phyloP scores from a whole-genome alignment of 2,329 filamentous ascomycete species.

The Hyphodiscus sp. region DNA sequence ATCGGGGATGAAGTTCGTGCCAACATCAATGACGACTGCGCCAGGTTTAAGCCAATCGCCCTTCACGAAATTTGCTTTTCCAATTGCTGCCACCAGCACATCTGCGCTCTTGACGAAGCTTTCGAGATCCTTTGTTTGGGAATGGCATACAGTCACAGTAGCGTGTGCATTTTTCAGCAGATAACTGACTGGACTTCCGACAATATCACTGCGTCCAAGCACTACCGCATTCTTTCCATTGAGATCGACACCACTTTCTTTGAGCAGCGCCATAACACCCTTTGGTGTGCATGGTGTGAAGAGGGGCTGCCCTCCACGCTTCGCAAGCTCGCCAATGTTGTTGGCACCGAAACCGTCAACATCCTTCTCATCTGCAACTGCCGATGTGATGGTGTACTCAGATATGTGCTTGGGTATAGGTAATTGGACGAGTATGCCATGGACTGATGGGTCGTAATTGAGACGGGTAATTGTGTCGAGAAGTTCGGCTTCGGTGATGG shows the following conservation, averaged over 20 bases:
- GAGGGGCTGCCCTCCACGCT: conserved; percentile 81
- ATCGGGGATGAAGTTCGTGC: conserved; percentile 92
- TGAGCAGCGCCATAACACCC: conserved; percentile 88
- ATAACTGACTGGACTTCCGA: conserved; percentile 94
- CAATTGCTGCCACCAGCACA: conserved; percentile 87
- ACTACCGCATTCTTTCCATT: conserved; percentile 92
- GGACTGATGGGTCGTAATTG: conserved; percentile 80
- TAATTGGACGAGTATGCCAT: conserved; percentile 91
- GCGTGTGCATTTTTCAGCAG: conserved; percentile 92
- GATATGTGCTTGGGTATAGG: conserved; percentile 85
- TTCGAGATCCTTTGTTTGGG: conserved; percentile 68
- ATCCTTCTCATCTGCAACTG: conserved; percentile 90
- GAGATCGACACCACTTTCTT: conserved; percentile 76
- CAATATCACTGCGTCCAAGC: conserved; percentile 91
- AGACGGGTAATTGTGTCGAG: conserved; percentile 72
- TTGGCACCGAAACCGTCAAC: conserved; percentile 92
- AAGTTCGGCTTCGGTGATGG: conserved; percentile 77
- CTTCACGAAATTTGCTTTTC: conserved; percentile 79
- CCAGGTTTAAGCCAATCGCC: conserved; percentile 94
- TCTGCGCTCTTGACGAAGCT: conserved; percentile 77
- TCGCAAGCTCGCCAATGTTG: conserved; percentile 96
- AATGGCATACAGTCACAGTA: conserved; percentile 95
- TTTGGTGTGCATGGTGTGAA: conserved; percentile 96
- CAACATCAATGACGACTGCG: conserved; percentile 94
- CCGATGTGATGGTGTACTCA: conserved; percentile 84